Percentiles rank a stretch among this genome's conserved stretches.
Conservation (phyloP, 768 basidiomycete species). For the Astraeus odoratus region DNA sequence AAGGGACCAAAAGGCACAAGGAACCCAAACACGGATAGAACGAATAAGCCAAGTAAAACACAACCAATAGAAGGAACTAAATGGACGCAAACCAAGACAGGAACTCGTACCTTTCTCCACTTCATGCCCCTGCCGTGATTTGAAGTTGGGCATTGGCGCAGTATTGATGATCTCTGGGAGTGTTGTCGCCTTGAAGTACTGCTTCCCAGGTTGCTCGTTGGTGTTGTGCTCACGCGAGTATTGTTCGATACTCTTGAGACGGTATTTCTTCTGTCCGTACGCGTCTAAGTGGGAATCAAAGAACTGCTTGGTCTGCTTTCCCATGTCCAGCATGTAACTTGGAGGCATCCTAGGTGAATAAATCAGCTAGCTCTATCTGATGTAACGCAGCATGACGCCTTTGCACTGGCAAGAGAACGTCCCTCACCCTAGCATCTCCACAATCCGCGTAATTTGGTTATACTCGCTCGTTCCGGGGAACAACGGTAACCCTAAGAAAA, state of each 20-base stretch:
- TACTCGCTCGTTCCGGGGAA: conserved; percentile 99
- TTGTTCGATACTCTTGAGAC: conserved; percentile 87
- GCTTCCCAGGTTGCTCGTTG: conserved; percentile 96
- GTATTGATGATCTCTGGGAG: conserved; percentile 94
- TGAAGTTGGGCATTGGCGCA: conserved; percentile 86
- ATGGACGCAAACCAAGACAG: not conserved
- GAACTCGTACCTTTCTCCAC: conserved; percentile 74
- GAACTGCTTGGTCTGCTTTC: conserved; percentile 92
- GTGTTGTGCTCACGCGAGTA: conserved; percentile 93
- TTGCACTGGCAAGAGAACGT: not conserved
- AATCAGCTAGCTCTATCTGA: not conserved
- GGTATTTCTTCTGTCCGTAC: conserved; percentile 76
- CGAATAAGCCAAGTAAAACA: not conserved
- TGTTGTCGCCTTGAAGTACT: conserved; percentile 94
- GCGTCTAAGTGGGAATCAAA: conserved; percentile 77
- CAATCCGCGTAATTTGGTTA: conserved; percentile 93
- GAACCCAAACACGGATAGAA: too few relatives aligned
- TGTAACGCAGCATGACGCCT: not conserved
- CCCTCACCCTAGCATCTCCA: conserved; percentile 96
- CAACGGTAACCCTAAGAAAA: conserved; percentile 91
- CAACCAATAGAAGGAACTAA: not conserved
- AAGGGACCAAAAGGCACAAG: too few relatives aligned
- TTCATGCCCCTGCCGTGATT: conserved; percentile 73
- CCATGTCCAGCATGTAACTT: conserved; percentile 87
- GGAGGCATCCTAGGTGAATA: conserved; percentile 74